These are phyloP conservation scores for Albophoma yamanashiensis DNA, from an alignment of 2,329 filamentous ascomycete species.

Conservation along the genomic window DNA sequence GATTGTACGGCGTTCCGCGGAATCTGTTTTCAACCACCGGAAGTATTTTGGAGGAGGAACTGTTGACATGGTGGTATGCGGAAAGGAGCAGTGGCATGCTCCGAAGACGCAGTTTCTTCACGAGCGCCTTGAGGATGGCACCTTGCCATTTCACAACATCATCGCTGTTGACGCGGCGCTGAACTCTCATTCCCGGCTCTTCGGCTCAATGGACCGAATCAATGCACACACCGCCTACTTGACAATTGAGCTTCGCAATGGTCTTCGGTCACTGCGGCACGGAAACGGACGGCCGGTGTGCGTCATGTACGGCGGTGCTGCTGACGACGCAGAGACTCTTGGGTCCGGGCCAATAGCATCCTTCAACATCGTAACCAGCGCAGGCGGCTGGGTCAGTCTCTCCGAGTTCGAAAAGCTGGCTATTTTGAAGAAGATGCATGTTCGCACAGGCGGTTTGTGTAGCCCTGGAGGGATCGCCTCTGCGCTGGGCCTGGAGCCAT, in stretches of 20 bases:
- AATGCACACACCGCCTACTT: conserved; percentile 62
- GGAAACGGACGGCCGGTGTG: conserved; percentile 57
- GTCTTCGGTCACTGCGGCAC: conserved; percentile 53
- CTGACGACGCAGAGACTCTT: conserved; percentile 14
- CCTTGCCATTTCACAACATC: conserved; percentile 82
- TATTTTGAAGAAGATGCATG: conserved; percentile 64
- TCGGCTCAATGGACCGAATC: conserved; percentile 58
- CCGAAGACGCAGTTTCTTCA: conserved; percentile 64
- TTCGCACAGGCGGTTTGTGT: conserved; percentile 82
- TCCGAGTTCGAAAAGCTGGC: conserved; percentile 83
- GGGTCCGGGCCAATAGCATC: conserved; percentile 65
- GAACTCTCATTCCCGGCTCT: conserved; percentile 56
- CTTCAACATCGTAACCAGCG: conserved; percentile 66
- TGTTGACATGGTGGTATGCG: conserved; percentile 74
- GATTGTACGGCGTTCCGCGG: conserved; percentile 65
- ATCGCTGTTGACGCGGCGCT: conserved; percentile 71
- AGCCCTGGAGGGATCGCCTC: conserved; percentile 80
- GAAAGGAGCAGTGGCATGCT: conserved; percentile 75
- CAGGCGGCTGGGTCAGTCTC: conserved; percentile 67
- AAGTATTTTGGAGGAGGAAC: conserved; percentile 92
- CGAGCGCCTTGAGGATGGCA: conserved; percentile 81
- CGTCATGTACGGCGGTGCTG: conserved; percentile 44
- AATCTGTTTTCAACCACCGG: conserved; percentile 50
- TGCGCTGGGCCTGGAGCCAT: conserved; percentile 60
- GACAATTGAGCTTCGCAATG: conserved; percentile 43